Conservation (phyloP, 495 filamentous ascomycete species). For the Trichoderma parareesei region DNA sequence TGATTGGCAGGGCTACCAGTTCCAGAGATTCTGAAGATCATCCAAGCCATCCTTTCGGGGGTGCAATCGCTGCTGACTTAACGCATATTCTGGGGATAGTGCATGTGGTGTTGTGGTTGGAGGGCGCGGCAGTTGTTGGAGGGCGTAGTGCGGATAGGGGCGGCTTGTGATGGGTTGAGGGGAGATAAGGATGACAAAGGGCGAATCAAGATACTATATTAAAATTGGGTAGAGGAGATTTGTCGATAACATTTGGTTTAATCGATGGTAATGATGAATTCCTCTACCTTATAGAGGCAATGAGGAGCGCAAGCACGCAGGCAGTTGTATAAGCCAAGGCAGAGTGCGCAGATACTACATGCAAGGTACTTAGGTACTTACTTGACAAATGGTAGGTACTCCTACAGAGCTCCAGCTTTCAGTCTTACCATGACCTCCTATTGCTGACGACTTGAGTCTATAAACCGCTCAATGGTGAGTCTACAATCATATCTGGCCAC, state of each 20-base stretch:
- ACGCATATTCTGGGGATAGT: background rate
- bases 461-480: no score
- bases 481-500: no score
- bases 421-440: no score
- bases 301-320: no score
- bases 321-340: no score
- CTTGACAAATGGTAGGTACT: no score
- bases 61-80: background rate
- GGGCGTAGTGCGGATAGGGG: conserved; percentile 1
- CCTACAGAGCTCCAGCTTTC: no score
- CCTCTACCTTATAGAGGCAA: no score
- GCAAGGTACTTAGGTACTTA: no score
- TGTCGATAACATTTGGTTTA: background rate
- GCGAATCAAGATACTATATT: background rate
- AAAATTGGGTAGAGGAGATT: background rate
- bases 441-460: no score
- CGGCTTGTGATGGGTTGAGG: background rate
- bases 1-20: background rate
- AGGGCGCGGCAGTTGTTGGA: background rate
- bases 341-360: no score
- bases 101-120: conserved; percentile 1
- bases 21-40: background rate
- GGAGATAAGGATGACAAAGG: background rate
- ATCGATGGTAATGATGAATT: background rate
- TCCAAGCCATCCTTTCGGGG: background rate